These are phyloP conservation scores for Cutaneotrichosporon cutaneum DNA, from an alignment of 1,284 basidiomycete genomes.

Conservation along the genomic window DNA sequence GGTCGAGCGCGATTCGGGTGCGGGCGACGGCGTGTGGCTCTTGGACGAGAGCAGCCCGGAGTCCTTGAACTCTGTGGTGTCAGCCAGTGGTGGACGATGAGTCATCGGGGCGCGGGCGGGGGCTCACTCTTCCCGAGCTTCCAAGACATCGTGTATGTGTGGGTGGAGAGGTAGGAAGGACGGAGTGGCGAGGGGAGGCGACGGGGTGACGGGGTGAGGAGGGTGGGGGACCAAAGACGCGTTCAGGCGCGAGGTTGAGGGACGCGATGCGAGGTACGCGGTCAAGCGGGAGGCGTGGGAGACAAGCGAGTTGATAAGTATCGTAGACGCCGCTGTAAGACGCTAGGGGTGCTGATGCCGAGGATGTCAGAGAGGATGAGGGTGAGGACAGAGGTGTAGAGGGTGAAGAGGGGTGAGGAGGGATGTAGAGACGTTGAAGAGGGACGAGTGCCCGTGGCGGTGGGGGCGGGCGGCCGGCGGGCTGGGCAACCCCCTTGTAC, in stretches of 20 bases:
- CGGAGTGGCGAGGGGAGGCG: not conserved
- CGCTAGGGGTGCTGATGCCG: too few relatives aligned
- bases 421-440: not conserved
- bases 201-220: conserved; percentile 1
- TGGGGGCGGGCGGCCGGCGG: too few relatives aligned
- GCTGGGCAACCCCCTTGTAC: too few relatives aligned
- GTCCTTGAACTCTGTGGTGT: conserved; percentile 50
- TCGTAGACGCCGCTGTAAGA: too few relatives aligned
- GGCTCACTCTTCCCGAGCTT: conserved; percentile 56
- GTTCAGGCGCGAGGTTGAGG: not conserved
- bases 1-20: conserved; percentile 45
- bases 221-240: not conserved
- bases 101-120: conserved; percentile 15
- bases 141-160: conserved; percentile 51
- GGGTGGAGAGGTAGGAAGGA: not conserved
- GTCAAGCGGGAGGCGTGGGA: not conserved
- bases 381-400: conserved; percentile 4
- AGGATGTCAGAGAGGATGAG: not conserved
- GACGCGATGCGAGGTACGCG: not conserved
- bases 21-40: conserved; percentile 34
- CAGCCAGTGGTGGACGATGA: conserved; percentile 12
- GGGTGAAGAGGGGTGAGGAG: conserved; percentile 15
- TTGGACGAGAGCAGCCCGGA: conserved; percentile 40
- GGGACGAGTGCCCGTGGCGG: not conserved
- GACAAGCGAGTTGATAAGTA: too few relatives aligned